Evolutionary conservation across 495 filamentous ascomycete genomes (phyloP).

Genomic region (Xylaria longipes): DNA sequence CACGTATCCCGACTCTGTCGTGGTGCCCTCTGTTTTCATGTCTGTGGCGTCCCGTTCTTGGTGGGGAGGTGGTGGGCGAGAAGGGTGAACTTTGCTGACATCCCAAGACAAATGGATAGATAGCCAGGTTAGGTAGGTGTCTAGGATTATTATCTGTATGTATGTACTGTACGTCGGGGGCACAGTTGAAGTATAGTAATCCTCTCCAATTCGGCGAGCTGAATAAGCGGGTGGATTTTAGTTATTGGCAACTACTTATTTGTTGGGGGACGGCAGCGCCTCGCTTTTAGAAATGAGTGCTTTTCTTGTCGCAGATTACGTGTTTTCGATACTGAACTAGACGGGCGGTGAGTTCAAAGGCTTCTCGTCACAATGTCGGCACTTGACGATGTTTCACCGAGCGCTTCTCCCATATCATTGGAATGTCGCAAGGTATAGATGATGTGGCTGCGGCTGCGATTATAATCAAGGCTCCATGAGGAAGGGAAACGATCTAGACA

Average conservation of each 20-base stretch:
- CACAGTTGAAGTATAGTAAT: neutral
- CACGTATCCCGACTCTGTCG: constrained; percentile 8
- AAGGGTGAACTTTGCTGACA: neutral
- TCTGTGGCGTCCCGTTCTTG: neutral
- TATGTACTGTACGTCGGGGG: neutral
- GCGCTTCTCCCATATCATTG: too few relatives aligned
- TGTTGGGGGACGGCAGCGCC: too few relatives aligned
- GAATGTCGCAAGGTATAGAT: neutral
- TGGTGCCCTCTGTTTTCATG: neutral
- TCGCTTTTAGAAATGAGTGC: too few relatives aligned
- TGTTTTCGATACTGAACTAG: neutral
- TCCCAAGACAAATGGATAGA: neutral
- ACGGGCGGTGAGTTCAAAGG: neutral
- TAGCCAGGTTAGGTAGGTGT: constrained; percentile 1
- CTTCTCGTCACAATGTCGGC: neutral
- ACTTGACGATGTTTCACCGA: neutral
- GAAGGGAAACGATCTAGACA: neutral
- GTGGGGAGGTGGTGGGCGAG: neutral
- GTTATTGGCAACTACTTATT: neutral
- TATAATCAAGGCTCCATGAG: neutral
- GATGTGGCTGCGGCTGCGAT: neutral
- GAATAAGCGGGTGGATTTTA: constrained; percentile 5
- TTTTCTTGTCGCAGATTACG: neutral
- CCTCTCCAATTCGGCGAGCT: neutral
- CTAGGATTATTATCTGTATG: neutral